Conservation (phyloP, 352 stramenopile species). For the Pythium sp. region DNA sequence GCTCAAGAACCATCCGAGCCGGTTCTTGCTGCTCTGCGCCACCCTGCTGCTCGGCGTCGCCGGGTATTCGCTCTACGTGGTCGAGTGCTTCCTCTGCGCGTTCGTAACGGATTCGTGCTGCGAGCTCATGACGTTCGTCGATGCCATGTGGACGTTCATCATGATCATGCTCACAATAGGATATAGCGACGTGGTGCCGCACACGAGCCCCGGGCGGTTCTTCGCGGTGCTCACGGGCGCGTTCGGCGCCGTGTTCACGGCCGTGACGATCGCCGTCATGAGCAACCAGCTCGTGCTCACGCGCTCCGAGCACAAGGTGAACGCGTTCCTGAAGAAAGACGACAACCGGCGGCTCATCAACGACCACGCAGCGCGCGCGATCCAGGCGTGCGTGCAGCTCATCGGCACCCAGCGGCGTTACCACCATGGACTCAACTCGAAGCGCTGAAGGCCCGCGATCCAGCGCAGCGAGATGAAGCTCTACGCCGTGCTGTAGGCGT, state of each 20-base stretch:
- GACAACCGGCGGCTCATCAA: slow-evolving; percentile 58
- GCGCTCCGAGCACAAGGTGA: slow-evolving; percentile 77
- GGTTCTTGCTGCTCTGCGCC: slow-evolving; percentile 44
- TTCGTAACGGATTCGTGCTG: slow-evolving; percentile 57
- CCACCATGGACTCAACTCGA: slow-evolving; percentile 19
- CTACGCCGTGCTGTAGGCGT: slow-evolving; percentile 52
- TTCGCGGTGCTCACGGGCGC: slow-evolving; percentile 50
- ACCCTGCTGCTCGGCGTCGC: slow-evolving; percentile 36
- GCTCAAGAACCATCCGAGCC: slow-evolving; percentile 64
- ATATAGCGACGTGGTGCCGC: slow-evolving; percentile 64
- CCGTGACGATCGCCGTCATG: slow-evolving; percentile 76
- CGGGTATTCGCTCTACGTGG: slow-evolving; percentile 62
- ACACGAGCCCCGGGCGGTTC: slow-evolving; percentile 42
- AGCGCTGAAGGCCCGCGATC: slow-evolving; percentile 6
- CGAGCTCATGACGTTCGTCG: slow-evolving; percentile 42
- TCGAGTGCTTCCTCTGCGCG: slow-evolving; percentile 71
- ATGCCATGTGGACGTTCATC: slow-evolving; percentile 63
- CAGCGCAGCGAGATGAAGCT: slow-evolving; percentile 50
- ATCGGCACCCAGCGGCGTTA: slow-evolving; percentile 38
- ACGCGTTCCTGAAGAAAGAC: slow-evolving; percentile 75
- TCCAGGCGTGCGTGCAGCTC: slow-evolving; percentile 66
- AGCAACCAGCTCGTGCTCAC: slow-evolving; percentile 72
- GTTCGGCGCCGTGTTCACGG: slow-evolving; percentile 53
- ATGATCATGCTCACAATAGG: slow-evolving; percentile 76
- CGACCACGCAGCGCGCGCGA: slow-evolving; percentile 52